Evolutionary conservation across 2,329 filamentous ascomycete species (phyloP).

Genomic region (Scedosporium dehoogii): DNA sequence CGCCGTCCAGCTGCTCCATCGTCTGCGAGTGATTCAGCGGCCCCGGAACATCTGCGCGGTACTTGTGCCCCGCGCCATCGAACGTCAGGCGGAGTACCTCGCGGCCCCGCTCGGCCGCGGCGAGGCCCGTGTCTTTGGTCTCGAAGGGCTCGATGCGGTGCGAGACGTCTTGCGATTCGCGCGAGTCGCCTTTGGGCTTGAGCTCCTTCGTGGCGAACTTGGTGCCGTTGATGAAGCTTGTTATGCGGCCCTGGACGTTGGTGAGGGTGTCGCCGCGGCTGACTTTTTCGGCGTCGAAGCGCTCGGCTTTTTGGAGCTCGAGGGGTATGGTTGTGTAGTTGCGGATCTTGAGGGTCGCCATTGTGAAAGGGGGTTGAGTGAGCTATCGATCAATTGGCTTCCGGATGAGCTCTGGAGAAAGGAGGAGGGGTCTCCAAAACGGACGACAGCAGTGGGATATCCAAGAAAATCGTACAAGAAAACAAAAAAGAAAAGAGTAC

Average conservation of each 20-base stretch:
- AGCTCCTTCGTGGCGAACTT: slow-evolving; percentile 19
- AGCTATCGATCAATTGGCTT: background rate
- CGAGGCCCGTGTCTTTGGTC: slow-evolving; percentile 48
- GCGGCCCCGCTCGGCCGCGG: slow-evolving; percentile 44
- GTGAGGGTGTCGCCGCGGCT: slow-evolving; percentile 30
- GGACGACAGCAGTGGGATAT: background rate
- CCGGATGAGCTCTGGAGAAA: background rate
- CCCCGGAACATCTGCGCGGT: slow-evolving; percentile 65
- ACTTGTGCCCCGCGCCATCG: slow-evolving; percentile 46
- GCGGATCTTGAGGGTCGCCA: slow-evolving; percentile 56
- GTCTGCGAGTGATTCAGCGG: slow-evolving; percentile 47
- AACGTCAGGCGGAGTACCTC: slow-evolving; percentile 70
- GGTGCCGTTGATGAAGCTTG: slow-evolving; percentile 33
- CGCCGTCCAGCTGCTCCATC: slow-evolving; percentile 44
- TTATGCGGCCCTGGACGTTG: slow-evolving; percentile 33
- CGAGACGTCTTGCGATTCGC: slow-evolving; percentile 51
- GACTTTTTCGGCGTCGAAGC: slow-evolving; percentile 48
- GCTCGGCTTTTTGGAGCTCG: slow-evolving; percentile 62
- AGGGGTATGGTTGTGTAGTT: slow-evolving; percentile 71
- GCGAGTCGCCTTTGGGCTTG: slow-evolving; percentile 45
- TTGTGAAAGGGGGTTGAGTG: slow-evolving; percentile 3
- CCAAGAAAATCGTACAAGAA: background rate
- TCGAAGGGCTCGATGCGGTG: slow-evolving; percentile 59
- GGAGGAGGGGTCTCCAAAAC: background rate
- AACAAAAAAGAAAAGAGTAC: background rate